Base-by-base conservation (phyloP, 495 filamentous ascomycete species). In the Penicillium mononematosum region DNA sequence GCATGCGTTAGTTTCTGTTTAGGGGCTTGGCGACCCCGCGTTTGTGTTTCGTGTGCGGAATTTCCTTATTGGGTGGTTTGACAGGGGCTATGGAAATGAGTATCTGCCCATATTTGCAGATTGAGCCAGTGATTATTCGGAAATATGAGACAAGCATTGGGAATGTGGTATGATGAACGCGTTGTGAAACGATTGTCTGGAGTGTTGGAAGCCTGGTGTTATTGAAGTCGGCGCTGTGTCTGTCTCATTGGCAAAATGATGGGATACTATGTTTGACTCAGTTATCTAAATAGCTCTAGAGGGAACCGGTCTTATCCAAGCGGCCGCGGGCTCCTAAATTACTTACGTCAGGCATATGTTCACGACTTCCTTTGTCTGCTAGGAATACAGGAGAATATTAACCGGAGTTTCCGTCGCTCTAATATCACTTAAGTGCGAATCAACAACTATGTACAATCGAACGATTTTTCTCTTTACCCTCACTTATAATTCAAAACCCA, bases 21-120 rank as follows among this genome's bases (percentile, higher is more conserved):
- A 46, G 53, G 39, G 57, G 43, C 62, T 62, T 62, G 62, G 55
- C 53, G 51, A 61, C 62, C 62, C 62, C 60, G 60, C 60, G 39
- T 54, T 54, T 54, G 32, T 45, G 29, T 45, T 53, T n/a, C 16
- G 24, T 45, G 17, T 36, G 32, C 5, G 48, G 3, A 24, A 39
- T 50, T 44, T 36, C 19, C 24, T 22, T 17, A n/a, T 34, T 6
- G 17, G 27, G 25, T 45, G 12, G 27, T 8, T n/a, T 27, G 51
- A 45, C 6, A 19, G 10, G 4, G 8, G 7, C 19, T 8, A 9
- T 38, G 32, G 27, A 9, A 6, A 6, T 51, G 49, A 17, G 34
- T 17, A n/a, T 36, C 7, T 25, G 41, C 29, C 45, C 10, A 27
- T 24, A n/a, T 29, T 41, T 20, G 22, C 7, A 51, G 27, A 0